A percentile compares a stretch with the other conserved stretches of the same genome.
Evolutionary conservation across 768 basidiomycete genomes (phyloP).

Genomic region (Termitomyces sp.): DNA sequence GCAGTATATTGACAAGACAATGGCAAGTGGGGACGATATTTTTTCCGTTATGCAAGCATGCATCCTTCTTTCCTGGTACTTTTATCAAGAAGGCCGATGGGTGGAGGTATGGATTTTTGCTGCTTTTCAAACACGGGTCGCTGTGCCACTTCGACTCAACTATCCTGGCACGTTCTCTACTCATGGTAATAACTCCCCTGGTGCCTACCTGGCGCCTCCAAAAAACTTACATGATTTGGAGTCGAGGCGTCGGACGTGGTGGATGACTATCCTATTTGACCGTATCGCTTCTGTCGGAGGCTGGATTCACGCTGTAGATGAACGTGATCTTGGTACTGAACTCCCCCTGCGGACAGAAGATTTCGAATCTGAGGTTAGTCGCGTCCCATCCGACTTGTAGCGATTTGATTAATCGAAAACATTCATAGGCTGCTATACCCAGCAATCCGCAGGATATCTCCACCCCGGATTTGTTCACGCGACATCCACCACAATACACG

Average conservation of each 20-base stretch:
- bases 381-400: neutral
- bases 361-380: conserved; percentile 68
- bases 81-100: conserved; percentile 87
- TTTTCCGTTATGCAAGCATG: conserved; percentile 87
- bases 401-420: neutral
- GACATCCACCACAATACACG: conserved; percentile 73
- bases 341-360: conserved; percentile 72
- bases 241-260: conserved; percentile 80
- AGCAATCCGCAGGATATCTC: conserved; percentile 76
- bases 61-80: conserved; percentile 85
- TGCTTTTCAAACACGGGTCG: conserved; percentile 78
- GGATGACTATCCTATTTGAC: conserved; percentile 88
- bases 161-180: conserved; percentile 81
- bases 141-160: conserved; percentile 78
- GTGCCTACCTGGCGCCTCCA: conserved; percentile 78
- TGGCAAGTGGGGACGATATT: conserved; percentile 86
- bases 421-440: conserved; percentile 49
- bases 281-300: conserved; percentile 78
- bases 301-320: conserved; percentile 84
- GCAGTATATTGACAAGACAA: conserved; percentile 82
- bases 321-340: conserved; percentile 82
- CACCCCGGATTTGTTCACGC: conserved; percentile 60
- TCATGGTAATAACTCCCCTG: conserved; percentile 63
- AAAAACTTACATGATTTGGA: conserved; percentile 75
- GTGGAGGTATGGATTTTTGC: conserved; percentile 93